These are phyloP conservation scores for Asterophora parasitica DNA, from an alignment of 768 basidiomycete species.

Conservation along the genomic window DNA sequence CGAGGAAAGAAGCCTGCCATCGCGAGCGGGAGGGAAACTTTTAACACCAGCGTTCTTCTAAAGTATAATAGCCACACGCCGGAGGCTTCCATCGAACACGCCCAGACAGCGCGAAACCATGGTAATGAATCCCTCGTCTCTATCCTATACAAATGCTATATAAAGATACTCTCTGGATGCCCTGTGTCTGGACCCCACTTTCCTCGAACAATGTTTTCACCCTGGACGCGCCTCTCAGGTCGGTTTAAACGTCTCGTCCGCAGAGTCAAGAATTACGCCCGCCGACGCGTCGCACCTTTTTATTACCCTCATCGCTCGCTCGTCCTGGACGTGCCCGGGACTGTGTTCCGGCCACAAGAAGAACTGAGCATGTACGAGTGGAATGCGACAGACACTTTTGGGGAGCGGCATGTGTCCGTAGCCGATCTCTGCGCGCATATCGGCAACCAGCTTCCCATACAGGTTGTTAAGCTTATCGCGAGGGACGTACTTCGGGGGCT, in stretches of 20 bases:
- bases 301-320: not conserved
- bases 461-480: slow-evolving; percentile 24
- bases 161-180: not conserved
- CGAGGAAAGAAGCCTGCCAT: not conserved
- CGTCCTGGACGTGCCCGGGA: not conserved
- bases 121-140: not conserved
- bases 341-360: not conserved
- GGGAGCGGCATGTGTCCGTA: slow-evolving; percentile 17
- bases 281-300: not conserved
- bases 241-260: not conserved
- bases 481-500: slow-evolving; percentile 22
- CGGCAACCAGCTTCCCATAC: slow-evolving; percentile 20
- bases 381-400: slow-evolving; percentile 11
- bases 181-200: not conserved
- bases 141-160: slow-evolving; percentile 2
- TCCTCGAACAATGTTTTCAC: not conserved
- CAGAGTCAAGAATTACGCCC: not conserved
- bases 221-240: not conserved
- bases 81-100: slow-evolving; percentile 1
- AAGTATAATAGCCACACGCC: not conserved
- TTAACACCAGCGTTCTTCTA: not conserved
- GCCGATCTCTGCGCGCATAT: slow-evolving; percentile 19
- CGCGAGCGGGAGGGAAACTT: not conserved
- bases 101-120: not conserved
- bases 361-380: slow-evolving; percentile 4